Evolutionary conservation across 1,139 yeast genomes (phyloP), one percentile per base, ranked within the genome.

Genomic region (Hansenula sp.): DNA sequence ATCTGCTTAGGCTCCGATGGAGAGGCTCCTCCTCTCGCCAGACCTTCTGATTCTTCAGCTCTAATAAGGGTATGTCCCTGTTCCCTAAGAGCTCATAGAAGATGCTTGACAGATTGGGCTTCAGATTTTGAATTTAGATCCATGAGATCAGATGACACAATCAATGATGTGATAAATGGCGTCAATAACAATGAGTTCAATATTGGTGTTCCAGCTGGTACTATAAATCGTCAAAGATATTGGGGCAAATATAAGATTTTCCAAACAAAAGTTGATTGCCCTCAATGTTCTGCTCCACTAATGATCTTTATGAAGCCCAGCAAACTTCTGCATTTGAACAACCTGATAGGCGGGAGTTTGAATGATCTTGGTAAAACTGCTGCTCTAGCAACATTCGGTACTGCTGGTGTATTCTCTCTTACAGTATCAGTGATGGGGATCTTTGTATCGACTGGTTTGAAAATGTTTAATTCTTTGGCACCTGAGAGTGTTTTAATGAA

Each of bases 51-150:
- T 38, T 60, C 67, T 1, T 58, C 59, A 9, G 63, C 64, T 35
- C 69, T 75, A 65, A 62, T 71, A 17, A 58, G 62, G 17, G 72
- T 72, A 3, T 74, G 79, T 45, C 49, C 52, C 13, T 74, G 79
- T 48, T 66, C 72, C 0, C 51, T 74, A 21, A 54, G 61, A 12
- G 77, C 74, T 1, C 79, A 74, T 51, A 62, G 68, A 36, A 56
- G 62, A 33, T 74, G 79, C 43, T 55, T 73, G 24, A 48, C 70
- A 15, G 68, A 68, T 28, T 74, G 77, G 77, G 66, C 70, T 1
- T 57, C 68, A n/a, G 65, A 63, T 39, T 46, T 62, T 15, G 67
- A 61, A 10, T 43, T 60, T 3, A 57, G 57, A n/a, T 44, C 47
- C 37, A 49, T 55, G 37, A 48, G 47, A 39, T 42, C 45, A 25